These are phyloP conservation scores for Phialocephala sp. DNA, from an alignment of 2,329 filamentous ascomycete genomes.

Conservation along the genomic window DNA sequence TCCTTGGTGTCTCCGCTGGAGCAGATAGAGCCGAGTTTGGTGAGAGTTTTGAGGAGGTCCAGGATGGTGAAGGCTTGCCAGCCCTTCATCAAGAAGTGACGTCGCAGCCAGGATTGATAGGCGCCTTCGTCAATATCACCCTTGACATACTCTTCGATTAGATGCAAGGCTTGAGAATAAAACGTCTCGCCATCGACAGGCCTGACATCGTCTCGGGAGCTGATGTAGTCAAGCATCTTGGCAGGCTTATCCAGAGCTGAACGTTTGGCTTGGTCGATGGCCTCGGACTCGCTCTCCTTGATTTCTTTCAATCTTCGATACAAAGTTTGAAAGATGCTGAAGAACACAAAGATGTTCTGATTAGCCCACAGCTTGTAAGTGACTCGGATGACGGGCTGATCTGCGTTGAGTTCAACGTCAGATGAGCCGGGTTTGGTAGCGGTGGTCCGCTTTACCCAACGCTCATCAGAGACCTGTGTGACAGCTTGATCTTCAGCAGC, in stretches of 20 bases:
- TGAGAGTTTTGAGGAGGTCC: slow-evolving; percentile 82
- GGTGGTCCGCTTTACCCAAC: slow-evolving; percentile 67
- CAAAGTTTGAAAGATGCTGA: slow-evolving; percentile 90
- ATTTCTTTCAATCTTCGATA: slow-evolving; percentile 84
- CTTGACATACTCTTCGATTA: slow-evolving; percentile 86
- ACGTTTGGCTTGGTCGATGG: slow-evolving; percentile 74
- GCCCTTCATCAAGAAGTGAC: slow-evolving; percentile 88
- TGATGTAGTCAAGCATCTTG: slow-evolving; percentile 80
- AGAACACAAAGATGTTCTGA: slow-evolving; percentile 90
- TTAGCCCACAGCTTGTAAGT: slow-evolving; percentile 93
- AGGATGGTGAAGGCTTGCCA: slow-evolving; percentile 95
- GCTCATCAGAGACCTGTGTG: slow-evolving; percentile 67
- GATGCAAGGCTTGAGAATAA: slow-evolving; percentile 82
- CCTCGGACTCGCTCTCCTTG: slow-evolving; percentile 78
- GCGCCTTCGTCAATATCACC: slow-evolving; percentile 81
- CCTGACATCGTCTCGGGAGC: slow-evolving; percentile 76
- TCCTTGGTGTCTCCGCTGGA: slow-evolving; percentile 88
- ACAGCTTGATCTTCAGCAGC: slow-evolving; percentile 61
- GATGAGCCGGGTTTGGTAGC: slow-evolving; percentile 53
- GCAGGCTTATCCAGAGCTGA: slow-evolving; percentile 80
- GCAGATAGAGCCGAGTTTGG: slow-evolving; percentile 81
- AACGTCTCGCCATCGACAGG: slow-evolving; percentile 68
- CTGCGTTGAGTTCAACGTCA: slow-evolving; percentile 71
- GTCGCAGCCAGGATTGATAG: slow-evolving; percentile 88
- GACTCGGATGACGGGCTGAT: slow-evolving; percentile 80